phyloP scores from a whole-genome alignment of 257 asterid genomes.

The Jasminum sambac region DNA sequence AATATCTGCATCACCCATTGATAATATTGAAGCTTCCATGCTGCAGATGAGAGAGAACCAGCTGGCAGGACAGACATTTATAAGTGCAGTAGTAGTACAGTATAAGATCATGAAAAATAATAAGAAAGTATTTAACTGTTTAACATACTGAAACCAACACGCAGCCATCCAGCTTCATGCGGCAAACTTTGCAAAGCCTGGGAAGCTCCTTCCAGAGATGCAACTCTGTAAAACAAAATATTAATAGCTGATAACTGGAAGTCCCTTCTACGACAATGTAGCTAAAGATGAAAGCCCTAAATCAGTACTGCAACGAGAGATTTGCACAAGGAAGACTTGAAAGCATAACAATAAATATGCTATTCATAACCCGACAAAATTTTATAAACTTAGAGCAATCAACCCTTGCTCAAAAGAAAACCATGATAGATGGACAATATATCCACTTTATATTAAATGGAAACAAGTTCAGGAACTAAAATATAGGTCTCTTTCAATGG shows the following conservation, averaged over 20 bases:
- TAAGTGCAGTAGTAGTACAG: constrained; percentile 23
- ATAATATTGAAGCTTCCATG: constrained; percentile 89
- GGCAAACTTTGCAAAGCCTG: constrained; percentile 75
- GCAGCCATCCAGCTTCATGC: constrained; percentile 75
- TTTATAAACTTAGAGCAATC: constrained; percentile 8
- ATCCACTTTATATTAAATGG: background rate
- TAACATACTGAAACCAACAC: constrained; percentile 70
- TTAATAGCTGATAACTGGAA: constrained; percentile 15
- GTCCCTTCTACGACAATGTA: constrained; percentile 13
- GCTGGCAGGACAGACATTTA: constrained; percentile 43
- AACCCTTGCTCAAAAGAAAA: constrained; percentile 18
- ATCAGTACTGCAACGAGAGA: constrained; percentile 10
- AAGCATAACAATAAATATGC: background rate
- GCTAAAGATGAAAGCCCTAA: constrained; percentile 17
- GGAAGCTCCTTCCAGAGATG: constrained; percentile 78
- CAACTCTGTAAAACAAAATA: constrained; percentile 63
- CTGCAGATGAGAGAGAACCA: constrained; percentile 52
- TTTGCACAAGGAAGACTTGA: constrained; percentile 10
- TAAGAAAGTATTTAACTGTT: constrained; percentile 18
- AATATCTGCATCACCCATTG: constrained; percentile 98
- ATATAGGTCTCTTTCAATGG: too few species aligned
- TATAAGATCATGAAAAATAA: constrained; percentile 9
- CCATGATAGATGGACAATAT: constrained; percentile 18
- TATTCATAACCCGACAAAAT: background rate
- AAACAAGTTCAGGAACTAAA: too few species aligned